phyloP scores from a whole-genome alignment of 352 stramenopile genomes.

The Globisporangium cylindrosporum region DNA sequence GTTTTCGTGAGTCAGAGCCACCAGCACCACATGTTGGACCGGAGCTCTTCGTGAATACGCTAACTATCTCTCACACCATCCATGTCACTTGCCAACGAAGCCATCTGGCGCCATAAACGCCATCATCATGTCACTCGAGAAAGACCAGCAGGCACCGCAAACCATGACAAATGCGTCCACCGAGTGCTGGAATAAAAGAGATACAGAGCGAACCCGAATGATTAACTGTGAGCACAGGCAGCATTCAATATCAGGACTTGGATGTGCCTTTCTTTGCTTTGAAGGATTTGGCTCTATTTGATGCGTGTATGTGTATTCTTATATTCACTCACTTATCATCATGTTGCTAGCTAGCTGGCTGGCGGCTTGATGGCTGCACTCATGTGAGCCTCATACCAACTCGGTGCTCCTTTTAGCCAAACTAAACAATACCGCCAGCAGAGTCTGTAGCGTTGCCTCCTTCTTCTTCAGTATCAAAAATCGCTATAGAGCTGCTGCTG shows the following conservation, averaged over 20 bases:
- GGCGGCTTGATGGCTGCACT: background rate
- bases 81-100: background rate
- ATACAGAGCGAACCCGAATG: background rate
- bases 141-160: background rate
- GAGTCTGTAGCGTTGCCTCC: too few species aligned
- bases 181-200: too few species aligned
- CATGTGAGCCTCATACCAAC: background rate
- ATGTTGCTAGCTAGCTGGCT: background rate
- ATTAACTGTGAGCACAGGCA: background rate
- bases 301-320: background rate
- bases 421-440: too few species aligned
- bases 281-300: background rate
- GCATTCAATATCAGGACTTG: too few species aligned
- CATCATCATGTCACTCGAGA: background rate
- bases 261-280: too few species aligned
- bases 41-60: background rate
- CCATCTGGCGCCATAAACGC: background rate
- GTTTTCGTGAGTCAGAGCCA: background rate
- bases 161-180: background rate
- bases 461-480: background rate
- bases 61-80: background rate
- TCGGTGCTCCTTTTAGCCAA: too few species aligned
- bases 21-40: background rate
- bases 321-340: slow-evolving; percentile 1
- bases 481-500: background rate